Percentiles rank a stretch among this genome's conserved stretches.
Conservation (phyloP, 2,329 filamentous ascomycete species). For the Incumbomyces lentus region DNA sequence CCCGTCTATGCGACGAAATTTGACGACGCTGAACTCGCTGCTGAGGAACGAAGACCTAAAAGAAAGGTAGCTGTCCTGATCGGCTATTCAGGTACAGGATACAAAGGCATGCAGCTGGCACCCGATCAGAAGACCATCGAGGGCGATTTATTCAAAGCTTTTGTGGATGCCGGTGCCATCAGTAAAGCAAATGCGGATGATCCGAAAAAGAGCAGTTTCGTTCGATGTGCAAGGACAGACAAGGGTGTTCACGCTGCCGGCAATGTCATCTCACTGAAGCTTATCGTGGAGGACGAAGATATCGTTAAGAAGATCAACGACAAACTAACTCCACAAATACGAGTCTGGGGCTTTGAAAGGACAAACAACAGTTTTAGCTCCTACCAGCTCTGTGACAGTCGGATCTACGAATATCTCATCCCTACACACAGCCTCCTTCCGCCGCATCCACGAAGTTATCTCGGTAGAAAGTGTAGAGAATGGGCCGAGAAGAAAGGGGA, state of each 20-base stretch:
- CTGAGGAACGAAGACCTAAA: constrained; percentile 80
- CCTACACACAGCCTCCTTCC: constrained; percentile 87
- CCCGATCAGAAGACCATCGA: constrained; percentile 74
- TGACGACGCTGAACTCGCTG: constrained; percentile 72
- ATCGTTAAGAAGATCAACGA: constrained; percentile 87
- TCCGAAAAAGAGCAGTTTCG: constrained; percentile 88
- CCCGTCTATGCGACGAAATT: constrained; percentile 50
- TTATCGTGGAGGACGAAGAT: constrained; percentile 86
- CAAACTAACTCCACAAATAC: constrained; percentile 74
- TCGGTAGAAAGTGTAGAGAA: constrained; percentile 75
- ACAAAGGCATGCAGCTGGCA: constrained; percentile 91
- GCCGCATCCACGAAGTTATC: constrained; percentile 75
- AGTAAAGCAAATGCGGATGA: constrained; percentile 95
- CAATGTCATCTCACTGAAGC: constrained; percentile 87
- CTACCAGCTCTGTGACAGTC: constrained; percentile 87
- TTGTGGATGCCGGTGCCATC: constrained; percentile 83
- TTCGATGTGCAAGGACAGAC: constrained; percentile 89
- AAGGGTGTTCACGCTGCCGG: constrained; percentile 95
- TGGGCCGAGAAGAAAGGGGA: constrained; percentile 63
- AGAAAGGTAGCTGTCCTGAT: constrained; percentile 93
- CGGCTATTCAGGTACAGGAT: constrained; percentile 91
- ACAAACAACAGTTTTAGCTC: constrained; percentile 88
- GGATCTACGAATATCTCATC: constrained; percentile 95
- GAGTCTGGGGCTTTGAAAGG: constrained; percentile 85
- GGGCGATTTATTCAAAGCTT: constrained; percentile 84